Evolutionary conservation across 1,284 basidiomycete genomes (phyloP).

Genomic region (Puccinia novopanici): DNA sequence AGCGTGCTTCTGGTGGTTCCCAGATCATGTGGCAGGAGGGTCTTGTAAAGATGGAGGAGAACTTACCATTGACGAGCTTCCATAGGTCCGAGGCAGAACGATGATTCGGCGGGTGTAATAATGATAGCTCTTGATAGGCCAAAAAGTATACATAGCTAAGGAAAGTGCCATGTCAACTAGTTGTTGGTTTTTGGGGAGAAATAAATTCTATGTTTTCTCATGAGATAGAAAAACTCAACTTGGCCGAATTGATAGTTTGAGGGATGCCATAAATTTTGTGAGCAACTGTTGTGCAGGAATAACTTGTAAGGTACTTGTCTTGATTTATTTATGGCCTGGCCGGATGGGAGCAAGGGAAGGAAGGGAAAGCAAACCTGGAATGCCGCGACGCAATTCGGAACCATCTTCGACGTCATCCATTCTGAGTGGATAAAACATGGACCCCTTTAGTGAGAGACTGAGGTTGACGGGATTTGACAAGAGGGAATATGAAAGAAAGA

Average conservation of each 20-base stretch:
- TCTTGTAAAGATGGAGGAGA: neutral
- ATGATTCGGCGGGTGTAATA: neutral
- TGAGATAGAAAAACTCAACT: conserved; percentile 58
- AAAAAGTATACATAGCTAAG: conserved; percentile 47
- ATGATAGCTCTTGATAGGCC: conserved; percentile 43
- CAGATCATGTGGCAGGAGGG: too few relatives aligned
- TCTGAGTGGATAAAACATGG: conserved; percentile 61
- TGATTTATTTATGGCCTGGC: too few relatives aligned
- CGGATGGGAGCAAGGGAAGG: neutral
- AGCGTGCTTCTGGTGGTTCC: too few relatives aligned
- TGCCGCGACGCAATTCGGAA: conserved; percentile 81
- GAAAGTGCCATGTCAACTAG: neutral
- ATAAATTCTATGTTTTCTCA: too few relatives aligned
- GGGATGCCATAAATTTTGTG: conserved; percentile 95
- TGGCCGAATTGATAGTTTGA: conserved; percentile 95
- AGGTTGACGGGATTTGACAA: neutral
- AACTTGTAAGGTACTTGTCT: neutral
- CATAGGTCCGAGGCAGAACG: conserved; percentile 25
- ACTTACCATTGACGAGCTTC: conserved; percentile 46
- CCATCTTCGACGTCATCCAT: conserved; percentile 98
- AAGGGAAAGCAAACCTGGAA: conserved; percentile 67
- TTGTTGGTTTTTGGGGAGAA: neutral
- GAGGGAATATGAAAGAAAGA: conserved; percentile 1
- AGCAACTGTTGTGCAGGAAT: conserved; percentile 65
- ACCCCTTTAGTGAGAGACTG: too few relatives aligned